Evolutionary conservation across 169 alveolate species (phyloP), one percentile per base, ranked within the genome.

Genomic region (Theileria annulata): DNA sequence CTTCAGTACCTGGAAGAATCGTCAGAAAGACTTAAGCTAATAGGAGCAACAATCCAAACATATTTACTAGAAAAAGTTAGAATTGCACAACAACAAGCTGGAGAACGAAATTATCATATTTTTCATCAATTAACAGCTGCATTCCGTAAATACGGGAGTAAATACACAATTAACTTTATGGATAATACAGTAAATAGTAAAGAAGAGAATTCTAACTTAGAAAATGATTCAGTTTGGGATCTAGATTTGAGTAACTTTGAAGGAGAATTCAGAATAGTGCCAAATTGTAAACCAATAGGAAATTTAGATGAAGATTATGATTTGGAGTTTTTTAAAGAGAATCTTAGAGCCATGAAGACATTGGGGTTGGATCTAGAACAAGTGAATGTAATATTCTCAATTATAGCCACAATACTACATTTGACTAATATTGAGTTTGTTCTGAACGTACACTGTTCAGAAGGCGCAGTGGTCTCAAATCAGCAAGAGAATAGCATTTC

Each of bases 41-140:
- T 92, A 21, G 99, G 99, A 35, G 99, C 99, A 0, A 83, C 94
- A 12, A 97, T 97, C n/a, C 91, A 91, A 66, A 97, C 99, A 33
- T 98, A 98, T 87, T 87, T 98, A 27, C 86, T 98, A 71, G 99
- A 98, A 85, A 98, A 97, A 88, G 98, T 98, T 25, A 88, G 99
- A 31, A 98, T 98, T 6, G 96, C 97, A 21, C 91, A 91, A 64
- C 97, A 97, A 79, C 98, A 95, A 81, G 91, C 87, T 74, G 96
- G 96, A 21, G 99, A 98, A 93, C 85, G 99, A 49, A 97, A 96
- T 77, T 98, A 94, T 79, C 99, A 98, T 88, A 95, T 97, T 15
- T 98, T 98, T 88, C 98, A 98, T 85, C 99, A 97, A 86, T 86
- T 95, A 13, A 71, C 95, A 33, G 92, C 96, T 3, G 99, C 98